These are phyloP conservation scores for Globisporangium nagaii DNA, from an alignment of 352 stramenopile genomes.

Conservation along the genomic window DNA sequence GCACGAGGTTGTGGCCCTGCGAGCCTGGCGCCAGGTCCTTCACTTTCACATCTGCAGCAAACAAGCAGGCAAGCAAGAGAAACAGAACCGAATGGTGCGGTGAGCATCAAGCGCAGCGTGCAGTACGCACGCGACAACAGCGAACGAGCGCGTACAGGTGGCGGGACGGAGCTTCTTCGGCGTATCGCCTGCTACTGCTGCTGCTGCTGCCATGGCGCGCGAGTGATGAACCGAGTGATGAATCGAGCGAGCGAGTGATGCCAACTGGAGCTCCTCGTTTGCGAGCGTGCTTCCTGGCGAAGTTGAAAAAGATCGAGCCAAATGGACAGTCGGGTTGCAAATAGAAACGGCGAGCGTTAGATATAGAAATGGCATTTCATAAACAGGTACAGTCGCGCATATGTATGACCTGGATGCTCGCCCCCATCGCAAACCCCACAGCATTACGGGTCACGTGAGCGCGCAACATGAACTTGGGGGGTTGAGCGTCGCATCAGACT, in stretches of 20 bases:
- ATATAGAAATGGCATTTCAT: neutral
- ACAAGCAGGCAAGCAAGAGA: neutral
- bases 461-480: too few relatives aligned
- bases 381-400: too few relatives aligned
- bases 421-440: too few relatives aligned
- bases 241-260: neutral
- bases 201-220: slow-evolving; percentile 5
- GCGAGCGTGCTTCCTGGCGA: neutral
- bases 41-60: slow-evolving; percentile 65
- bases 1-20: slow-evolving; percentile 78
- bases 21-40: slow-evolving; percentile 65
- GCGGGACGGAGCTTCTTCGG: slow-evolving; percentile 3
- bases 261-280: slow-evolving; percentile 1
- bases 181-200: neutral
- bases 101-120: neutral
- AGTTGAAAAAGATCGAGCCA: slow-evolving; percentile 7
- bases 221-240: too few relatives aligned
- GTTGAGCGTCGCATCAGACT: too few relatives aligned
- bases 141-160: neutral
- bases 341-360: neutral
- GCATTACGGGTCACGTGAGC: too few relatives aligned
- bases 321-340: neutral
- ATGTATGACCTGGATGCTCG: too few relatives aligned
- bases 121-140: neutral
- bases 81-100: neutral